Conservation (phyloP, 345 rosid species). For the Cardiospermum halicacabum region DNA sequence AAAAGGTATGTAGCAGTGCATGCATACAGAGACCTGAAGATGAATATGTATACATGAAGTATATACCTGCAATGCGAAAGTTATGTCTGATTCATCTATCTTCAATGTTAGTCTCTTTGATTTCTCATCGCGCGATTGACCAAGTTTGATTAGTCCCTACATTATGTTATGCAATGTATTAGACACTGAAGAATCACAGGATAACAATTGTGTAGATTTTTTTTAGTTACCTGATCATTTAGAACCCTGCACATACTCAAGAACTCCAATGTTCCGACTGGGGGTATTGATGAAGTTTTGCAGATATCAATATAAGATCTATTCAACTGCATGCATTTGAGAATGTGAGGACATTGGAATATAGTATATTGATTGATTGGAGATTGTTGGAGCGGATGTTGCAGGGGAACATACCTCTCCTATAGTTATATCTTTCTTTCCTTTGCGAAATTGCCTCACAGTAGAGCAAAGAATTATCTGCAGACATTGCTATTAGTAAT, state of each 20-base stretch:
- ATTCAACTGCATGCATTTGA: slow-evolving; percentile 51
- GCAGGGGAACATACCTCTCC: slow-evolving; percentile 57
- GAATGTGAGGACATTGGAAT: slow-evolving; percentile 6
- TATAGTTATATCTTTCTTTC: slow-evolving; percentile 70
- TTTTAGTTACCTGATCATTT: slow-evolving; percentile 65
- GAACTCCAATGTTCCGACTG: slow-evolving; percentile 66
- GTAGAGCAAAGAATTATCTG: slow-evolving; percentile 85
- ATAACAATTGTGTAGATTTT: not conserved
- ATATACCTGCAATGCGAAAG: slow-evolving; percentile 86
- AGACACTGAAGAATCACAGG: not conserved
- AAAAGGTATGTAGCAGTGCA: not conserved
- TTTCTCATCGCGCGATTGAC: slow-evolving; percentile 67
- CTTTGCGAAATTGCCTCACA: slow-evolving; percentile 67
- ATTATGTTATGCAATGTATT: not conserved
- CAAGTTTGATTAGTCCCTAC: slow-evolving; percentile 77
- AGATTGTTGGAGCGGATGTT: too few species aligned
- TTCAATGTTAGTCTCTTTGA: slow-evolving; percentile 61
- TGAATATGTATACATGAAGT: not conserved
- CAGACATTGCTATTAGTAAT: not conserved
- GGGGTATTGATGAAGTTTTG: slow-evolving; percentile 63
- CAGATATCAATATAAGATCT: slow-evolving; percentile 62
- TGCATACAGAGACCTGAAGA: not conserved
- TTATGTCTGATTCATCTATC: slow-evolving; percentile 69
- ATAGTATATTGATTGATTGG: too few species aligned
- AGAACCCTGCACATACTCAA: slow-evolving; percentile 69